Conservation (phyloP, 2,329 filamentous ascomycete species). For the Cladosporium sp. region DNA sequence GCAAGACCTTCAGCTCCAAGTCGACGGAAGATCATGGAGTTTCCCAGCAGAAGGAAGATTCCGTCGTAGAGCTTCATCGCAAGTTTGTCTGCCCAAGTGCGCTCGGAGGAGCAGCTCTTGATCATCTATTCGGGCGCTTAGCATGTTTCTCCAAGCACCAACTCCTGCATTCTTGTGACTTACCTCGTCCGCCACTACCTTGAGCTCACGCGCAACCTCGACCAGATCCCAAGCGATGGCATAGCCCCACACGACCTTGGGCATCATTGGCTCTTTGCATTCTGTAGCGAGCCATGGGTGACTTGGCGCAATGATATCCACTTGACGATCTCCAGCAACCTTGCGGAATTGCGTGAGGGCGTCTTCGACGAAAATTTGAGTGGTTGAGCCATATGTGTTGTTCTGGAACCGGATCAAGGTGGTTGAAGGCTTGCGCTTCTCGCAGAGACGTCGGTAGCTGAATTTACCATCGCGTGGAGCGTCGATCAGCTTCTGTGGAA, state of each 20-base stretch:
- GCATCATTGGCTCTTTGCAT: slow-evolving; percentile 1
- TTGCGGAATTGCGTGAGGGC: neutral
- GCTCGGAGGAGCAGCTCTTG: neutral
- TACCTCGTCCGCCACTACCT: neutral
- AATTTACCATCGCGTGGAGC: neutral
- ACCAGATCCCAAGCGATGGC: neutral
- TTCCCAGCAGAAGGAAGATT: neutral
- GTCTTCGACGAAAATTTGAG: neutral
- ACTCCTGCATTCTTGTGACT: neutral
- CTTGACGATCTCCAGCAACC: neutral
- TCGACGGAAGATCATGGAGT: neutral
- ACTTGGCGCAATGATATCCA: neutral
- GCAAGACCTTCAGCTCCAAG: neutral
- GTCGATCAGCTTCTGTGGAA: neutral
- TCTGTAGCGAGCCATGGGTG: neutral
- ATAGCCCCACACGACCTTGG: slow-evolving; percentile 3
- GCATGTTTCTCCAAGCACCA: neutral
- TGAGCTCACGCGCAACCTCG: neutral
- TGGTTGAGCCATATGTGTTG: neutral
- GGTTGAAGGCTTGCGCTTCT: neutral
- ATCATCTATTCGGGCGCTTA: neutral
- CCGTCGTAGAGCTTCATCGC: neutral
- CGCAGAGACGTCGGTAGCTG: neutral
- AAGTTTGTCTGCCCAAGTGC: neutral
- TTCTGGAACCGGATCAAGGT: neutral